These are phyloP conservation scores for Sordaria brevicollis DNA, from an alignment of 495 filamentous ascomycete genomes.

Conservation along the genomic window DNA sequence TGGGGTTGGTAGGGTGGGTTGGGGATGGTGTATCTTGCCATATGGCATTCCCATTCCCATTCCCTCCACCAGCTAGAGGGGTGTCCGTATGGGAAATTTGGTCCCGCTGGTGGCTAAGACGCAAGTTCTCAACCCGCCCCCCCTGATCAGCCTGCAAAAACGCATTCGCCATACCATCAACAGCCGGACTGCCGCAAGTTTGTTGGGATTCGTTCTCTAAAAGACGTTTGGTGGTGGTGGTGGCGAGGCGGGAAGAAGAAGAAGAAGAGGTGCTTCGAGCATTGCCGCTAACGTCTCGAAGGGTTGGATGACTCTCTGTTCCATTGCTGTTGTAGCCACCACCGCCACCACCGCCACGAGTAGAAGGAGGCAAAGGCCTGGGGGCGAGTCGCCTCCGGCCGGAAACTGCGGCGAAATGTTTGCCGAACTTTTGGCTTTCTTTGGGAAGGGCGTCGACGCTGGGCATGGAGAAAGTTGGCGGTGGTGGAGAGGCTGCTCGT, in stretches of 20 bases:
- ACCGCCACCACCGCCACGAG: background rate
- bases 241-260: too few relatives aligned
- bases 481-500: slow-evolving; percentile 17
- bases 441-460: slow-evolving; percentile 1
- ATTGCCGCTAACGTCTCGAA: background rate
- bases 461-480: slow-evolving; percentile 2
- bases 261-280: background rate
- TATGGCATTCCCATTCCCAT: too few relatives aligned
- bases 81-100: too few relatives aligned
- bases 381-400: slow-evolving; percentile 1
- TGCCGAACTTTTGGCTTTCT: slow-evolving; percentile 13
- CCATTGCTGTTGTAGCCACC: background rate
- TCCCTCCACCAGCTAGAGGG: too few relatives aligned
- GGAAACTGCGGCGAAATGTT: slow-evolving; percentile 28
- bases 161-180: slow-evolving; percentile 31
- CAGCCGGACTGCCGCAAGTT: slow-evolving; percentile 22
- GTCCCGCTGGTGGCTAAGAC: too few relatives aligned
- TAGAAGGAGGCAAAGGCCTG: background rate
- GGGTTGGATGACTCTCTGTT: background rate
- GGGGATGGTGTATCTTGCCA: too few relatives aligned
- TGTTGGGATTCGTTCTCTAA: slow-evolving; percentile 34
- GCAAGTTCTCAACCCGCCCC: background rate
- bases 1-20: slow-evolving; percentile 6
- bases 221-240: slow-evolving; percentile 15
- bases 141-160: slow-evolving; percentile 18